Evolutionary conservation across 2,329 filamentous ascomycete species (phyloP), one percentile per base, ranked within the genome.

Genomic region (Stagonosporopsis cucurbitacearum): DNA sequence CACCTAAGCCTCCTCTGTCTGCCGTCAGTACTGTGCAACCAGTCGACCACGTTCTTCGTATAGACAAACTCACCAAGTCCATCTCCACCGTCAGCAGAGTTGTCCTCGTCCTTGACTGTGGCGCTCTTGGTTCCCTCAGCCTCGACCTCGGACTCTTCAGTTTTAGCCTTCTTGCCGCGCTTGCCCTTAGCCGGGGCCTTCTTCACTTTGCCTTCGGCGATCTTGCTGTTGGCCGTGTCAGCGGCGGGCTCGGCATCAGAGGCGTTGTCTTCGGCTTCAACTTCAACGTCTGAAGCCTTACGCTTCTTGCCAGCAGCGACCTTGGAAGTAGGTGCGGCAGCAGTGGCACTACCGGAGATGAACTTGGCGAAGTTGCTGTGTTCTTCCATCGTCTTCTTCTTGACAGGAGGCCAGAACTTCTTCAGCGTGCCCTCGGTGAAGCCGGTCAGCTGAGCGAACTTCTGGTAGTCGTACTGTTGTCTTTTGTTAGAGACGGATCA

Each of bases 371-470:
- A 74, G 12, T 67, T 64, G 0, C 54, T 33, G 30, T 71, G 50
- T 8, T 53, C 40, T 8, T 70, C 71, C 3, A 63, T 54, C 3
- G 59, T 68, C 60, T 72, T 73, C 54, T 58, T 66, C 66, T 74
- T 75, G 44, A 71, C 54, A 0, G 63, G 64, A 0, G 72, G 72
- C 60, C 64, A 71, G 39, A 73, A 67, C 65, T 75, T 75, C 63
- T 71, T 70, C 41, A 72, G 64, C 0, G 68, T 63, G 28, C 70
- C 69, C 15, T 56, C 56, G 0, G 71, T 74, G 58, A 72, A 69
- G 39, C 65, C 64, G 0, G 69, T 68, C 2, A 75, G 57, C 4
- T 40, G 58, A 0, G 66, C 66, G 64, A 75, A 70, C 12, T 69
- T 22, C 0, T 67, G 61, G 33, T 67, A 75, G 55, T 75, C 65